A percentile compares a stretch with the other conserved stretches of the same genome.
These are phyloP conservation scores for Lignosus rhinocerotis DNA, from an alignment of 1,284 basidiomycete species.

Conservation along the genomic window DNA sequence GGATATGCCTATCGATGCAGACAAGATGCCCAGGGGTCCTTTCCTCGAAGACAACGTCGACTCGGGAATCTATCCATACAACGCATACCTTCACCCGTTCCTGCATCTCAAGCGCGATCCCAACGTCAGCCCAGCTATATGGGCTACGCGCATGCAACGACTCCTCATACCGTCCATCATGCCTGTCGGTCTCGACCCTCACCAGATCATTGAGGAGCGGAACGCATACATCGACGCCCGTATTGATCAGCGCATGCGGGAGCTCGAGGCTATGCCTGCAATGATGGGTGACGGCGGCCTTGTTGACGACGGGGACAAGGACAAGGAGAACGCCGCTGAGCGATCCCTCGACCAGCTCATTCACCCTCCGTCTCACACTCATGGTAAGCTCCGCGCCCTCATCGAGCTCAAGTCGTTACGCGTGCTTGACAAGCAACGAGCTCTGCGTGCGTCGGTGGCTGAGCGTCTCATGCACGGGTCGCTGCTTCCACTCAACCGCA, in stretches of 20 bases:
- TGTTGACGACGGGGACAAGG: slow-evolving; percentile 47
- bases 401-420: slow-evolving; percentile 96
- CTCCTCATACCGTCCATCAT: slow-evolving; percentile 87
- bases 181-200: slow-evolving; percentile 92
- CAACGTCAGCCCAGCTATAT: slow-evolving; percentile 58
- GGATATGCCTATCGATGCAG: slow-evolving; percentile 31
- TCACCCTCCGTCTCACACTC: slow-evolving; percentile 57
- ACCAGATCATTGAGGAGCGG: slow-evolving; percentile 88
- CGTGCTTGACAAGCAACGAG: slow-evolving; percentile 88
- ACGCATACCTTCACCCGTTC: slow-evolving; percentile 89
- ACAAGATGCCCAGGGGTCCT: slow-evolving; percentile 63
- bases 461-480: slow-evolving; percentile 88
- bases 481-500: slow-evolving; percentile 89
- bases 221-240: slow-evolving; percentile 91
- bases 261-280: slow-evolving; percentile 84
- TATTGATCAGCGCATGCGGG: slow-evolving; percentile 86
- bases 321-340: slow-evolving; percentile 45
- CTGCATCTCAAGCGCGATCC: slow-evolving; percentile 69
- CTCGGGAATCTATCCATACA: slow-evolving; percentile 92
- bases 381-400: slow-evolving; percentile 85
- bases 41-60: slow-evolving; percentile 80
- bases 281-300: slow-evolving; percentile 80
- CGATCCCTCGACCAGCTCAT: slow-evolving; percentile 37
- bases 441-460: slow-evolving; percentile 84
- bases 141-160: slow-evolving; percentile 75